phyloP scores from a whole-genome alignment of 2,329 filamentous ascomycete species.

The Cordyceps militaris region DNA sequence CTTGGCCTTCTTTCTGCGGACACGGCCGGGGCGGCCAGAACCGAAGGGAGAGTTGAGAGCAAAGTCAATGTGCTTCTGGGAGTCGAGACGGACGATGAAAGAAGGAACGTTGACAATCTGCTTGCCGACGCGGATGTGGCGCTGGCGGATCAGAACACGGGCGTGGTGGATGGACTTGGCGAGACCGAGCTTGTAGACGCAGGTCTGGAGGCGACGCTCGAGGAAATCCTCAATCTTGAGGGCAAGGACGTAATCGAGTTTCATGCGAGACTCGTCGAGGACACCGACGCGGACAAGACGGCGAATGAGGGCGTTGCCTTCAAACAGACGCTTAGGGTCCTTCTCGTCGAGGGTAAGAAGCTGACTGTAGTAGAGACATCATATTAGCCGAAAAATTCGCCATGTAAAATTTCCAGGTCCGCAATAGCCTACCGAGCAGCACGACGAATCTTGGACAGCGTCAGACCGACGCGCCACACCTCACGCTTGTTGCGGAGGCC shows the following conservation, averaged over 20 bases:
- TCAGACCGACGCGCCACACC: slow-evolving; percentile 99
- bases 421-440: slow-evolving; percentile 74
- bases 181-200: slow-evolving; percentile 99
- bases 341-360: slow-evolving; percentile 99
- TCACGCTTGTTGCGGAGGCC: slow-evolving; percentile 99
- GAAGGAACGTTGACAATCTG: slow-evolving; percentile 99
- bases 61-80: slow-evolving; percentile 99
- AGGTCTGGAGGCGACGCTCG: slow-evolving; percentile 99
- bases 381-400: background rate
- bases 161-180: slow-evolving; percentile 99
- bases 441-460: slow-evolving; percentile 99
- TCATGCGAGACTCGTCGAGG: slow-evolving; percentile 99
- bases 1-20: slow-evolving; percentile 99
- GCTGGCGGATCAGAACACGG: slow-evolving; percentile 98
- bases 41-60: slow-evolving; percentile 95
- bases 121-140: slow-evolving; percentile 99
- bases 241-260: slow-evolving; percentile 99
- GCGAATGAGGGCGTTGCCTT: slow-evolving; percentile 99
- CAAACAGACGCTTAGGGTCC: slow-evolving; percentile 99
- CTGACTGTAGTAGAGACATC: slow-evolving; percentile 57
- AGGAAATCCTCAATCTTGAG: slow-evolving; percentile 99
- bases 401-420: background rate
- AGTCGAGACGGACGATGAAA: slow-evolving; percentile 99
- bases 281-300: slow-evolving; percentile 99
- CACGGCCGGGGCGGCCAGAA: slow-evolving; percentile 93